Conservation (phyloP, 371 early-diverging fungal genomes). For the Rhizomucor pusillus region DNA sequence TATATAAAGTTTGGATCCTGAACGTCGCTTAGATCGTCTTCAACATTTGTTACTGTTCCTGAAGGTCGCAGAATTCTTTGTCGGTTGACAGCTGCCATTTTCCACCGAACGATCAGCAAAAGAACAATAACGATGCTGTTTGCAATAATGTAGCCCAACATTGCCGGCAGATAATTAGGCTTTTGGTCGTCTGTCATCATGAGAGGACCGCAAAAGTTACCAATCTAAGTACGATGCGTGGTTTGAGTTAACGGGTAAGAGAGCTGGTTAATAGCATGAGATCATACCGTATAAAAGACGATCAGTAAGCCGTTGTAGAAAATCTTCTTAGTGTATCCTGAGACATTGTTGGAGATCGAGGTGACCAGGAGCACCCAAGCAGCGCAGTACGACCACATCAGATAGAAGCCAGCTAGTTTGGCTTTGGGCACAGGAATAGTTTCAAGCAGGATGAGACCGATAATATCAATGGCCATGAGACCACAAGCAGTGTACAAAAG, state of each 20-base stretch:
- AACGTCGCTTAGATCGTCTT: constrained; percentile 30
- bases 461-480: constrained; percentile 22
- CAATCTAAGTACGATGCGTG: constrained; percentile 11
- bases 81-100: constrained; percentile 25
- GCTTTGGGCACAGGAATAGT: constrained; percentile 24
- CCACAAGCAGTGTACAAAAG: constrained; percentile 21
- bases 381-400: constrained; percentile 23
- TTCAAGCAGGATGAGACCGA: constrained; percentile 30
- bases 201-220: constrained; percentile 23
- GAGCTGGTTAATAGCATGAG: neutral
- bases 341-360: constrained; percentile 16
- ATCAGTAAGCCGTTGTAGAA: constrained; percentile 28
- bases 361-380: constrained; percentile 28
- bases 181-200: constrained; percentile 16
- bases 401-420: constrained; percentile 31
- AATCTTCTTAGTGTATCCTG: constrained; percentile 26
- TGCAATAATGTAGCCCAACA: constrained; percentile 14
- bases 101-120: constrained; percentile 15
- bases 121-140: constrained; percentile 10
- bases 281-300: constrained; percentile 21
- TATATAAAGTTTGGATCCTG: constrained; percentile 35
- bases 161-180: constrained; percentile 13
- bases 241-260: too few species aligned
- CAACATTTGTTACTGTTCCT: constrained; percentile 15
- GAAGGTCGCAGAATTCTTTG: constrained; percentile 10